Evolutionary conservation across 805 yeast genomes (phyloP), one percentile per base, ranked within the genome.

Genomic region (Ogataea haglerorum): DNA sequence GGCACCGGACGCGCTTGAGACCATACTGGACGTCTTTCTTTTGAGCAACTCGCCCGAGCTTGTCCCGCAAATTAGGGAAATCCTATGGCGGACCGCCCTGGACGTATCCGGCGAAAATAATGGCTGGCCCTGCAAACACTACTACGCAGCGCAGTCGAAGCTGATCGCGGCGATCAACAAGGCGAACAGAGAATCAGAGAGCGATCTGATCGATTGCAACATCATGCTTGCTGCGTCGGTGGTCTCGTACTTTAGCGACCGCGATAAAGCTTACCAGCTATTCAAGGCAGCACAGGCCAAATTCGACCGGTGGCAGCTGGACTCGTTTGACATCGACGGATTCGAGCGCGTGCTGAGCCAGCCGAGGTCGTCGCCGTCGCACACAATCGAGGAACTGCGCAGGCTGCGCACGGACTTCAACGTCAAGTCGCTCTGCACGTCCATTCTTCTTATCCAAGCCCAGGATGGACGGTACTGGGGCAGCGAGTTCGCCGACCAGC

Each of bases 251-350:
- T 52, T 47, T 35, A 46, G 31, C 16, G 46, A 54, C 40, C 52
- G 46, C 6, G 37, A 43, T 7, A 60, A 60, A 34, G 45, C 63
- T 2, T 49, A 43, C 29, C 45, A 40, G 13, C 38, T 57, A 30
- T 56, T 53, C 29, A 52, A 56, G 36, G 50, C 53, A 16, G 65
- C 65, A 3, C 57, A 60, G 34, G 49, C 43, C 18, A 52, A 54
- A 35, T 61, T 61, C 37, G 61, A 61, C 36, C 52, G 49, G 33
- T 61, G 65, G 65, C 57, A 58, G 38, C 38, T 61, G 8, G 56
- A 58, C 27, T 52, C 54, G 21, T 60, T 61, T 34, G 56, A 61
- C 36, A 53, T 61, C n/a, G 60, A 53, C 15, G 60, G 59, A 3
- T 61, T 61, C 39, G 58, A 57, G 16, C 38, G 50, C n/a, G 52